Percentiles rank a stretch among this genome's conserved stretches.
These are phyloP conservation scores for Royoungia palumana DNA, from an alignment of 768 basidiomycete species.

Conservation along the genomic window DNA sequence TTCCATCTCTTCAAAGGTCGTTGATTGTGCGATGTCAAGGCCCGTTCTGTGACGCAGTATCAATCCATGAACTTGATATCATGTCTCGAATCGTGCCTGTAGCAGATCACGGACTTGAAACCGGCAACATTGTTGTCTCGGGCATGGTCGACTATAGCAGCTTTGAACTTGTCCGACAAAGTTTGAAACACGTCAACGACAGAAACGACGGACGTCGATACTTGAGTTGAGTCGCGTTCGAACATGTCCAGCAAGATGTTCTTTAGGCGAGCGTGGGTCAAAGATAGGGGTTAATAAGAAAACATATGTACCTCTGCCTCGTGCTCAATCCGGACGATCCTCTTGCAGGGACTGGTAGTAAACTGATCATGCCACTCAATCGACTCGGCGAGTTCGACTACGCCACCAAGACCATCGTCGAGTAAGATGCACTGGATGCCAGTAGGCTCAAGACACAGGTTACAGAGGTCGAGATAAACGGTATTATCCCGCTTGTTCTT, in stretches of 20 bases:
- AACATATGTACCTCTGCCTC: slow-evolving; percentile 58
- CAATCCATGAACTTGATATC: neutral
- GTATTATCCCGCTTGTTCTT: slow-evolving; percentile 43
- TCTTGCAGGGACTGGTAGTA: slow-evolving; percentile 47
- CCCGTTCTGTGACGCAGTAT: slow-evolving; percentile 47
- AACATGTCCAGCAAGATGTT: slow-evolving; percentile 24
- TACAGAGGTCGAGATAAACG: slow-evolving; percentile 58
- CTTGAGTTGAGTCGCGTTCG: neutral
- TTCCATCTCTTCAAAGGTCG: slow-evolving; percentile 28
- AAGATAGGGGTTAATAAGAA: neutral
- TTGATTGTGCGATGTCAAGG: slow-evolving; percentile 44
- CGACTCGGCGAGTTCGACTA: slow-evolving; percentile 44
- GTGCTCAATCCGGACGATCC: slow-evolving; percentile 67
- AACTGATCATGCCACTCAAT: slow-evolving; percentile 64
- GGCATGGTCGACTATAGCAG: slow-evolving; percentile 38
- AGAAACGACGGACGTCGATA: slow-evolving; percentile 16
- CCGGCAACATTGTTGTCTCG: slow-evolving; percentile 50
- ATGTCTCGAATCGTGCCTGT: slow-evolving; percentile 33
- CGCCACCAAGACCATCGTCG: slow-evolving; percentile 66
- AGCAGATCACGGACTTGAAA: slow-evolving; percentile 77
- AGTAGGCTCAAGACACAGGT: slow-evolving; percentile 48
- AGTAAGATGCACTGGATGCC: slow-evolving; percentile 68
- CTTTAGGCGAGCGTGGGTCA: slow-evolving; percentile 6
- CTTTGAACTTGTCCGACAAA: slow-evolving; percentile 37
- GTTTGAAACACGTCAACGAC: slow-evolving; percentile 9